phyloP scores from a whole-genome alignment of 192 early-diverging fungal genomes.

The Backusella macrospora region DNA sequence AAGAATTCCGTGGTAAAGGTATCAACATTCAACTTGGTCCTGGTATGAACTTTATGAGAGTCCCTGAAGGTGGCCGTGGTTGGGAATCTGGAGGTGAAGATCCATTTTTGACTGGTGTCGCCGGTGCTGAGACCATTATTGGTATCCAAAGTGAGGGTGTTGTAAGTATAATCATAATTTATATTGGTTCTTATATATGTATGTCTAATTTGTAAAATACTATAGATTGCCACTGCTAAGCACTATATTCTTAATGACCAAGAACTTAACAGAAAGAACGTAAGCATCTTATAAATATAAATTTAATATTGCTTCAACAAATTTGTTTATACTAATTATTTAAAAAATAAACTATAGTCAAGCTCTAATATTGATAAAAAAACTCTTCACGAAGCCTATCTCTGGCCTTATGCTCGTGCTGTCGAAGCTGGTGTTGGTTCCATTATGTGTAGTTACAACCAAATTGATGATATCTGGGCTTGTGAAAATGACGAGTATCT shows the following conservation, averaged over 20 bases:
- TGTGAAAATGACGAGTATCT: conserved; percentile 55
- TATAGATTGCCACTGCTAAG: conserved; percentile 34
- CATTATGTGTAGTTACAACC: conserved; percentile 69
- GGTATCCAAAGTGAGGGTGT: conserved; percentile 39
- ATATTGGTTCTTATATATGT: not conserved
- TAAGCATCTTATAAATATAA: conserved; percentile 5
- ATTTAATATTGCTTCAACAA: not conserved
- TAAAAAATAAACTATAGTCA: not conserved
- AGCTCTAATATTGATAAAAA: conserved; percentile 53
- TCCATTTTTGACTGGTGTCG: conserved; percentile 31
- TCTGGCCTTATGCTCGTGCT: conserved; percentile 57
- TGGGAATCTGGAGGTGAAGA: conserved; percentile 42
- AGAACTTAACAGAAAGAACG: conserved; percentile 23
- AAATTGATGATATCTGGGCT: conserved; percentile 52
- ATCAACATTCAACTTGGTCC: conserved; percentile 59
- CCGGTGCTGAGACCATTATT: conserved; percentile 13
- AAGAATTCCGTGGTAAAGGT: conserved; percentile 60
- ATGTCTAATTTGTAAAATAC: not conserved
- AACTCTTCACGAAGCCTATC: conserved; percentile 60
- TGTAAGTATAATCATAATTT: conserved; percentile 14
- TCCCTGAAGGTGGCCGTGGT: conserved; percentile 22
- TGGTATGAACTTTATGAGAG: conserved; percentile 23
- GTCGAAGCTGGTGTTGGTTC: conserved; percentile 62
- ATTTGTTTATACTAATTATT: not conserved
- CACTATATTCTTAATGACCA: conserved; percentile 39